Evolutionary conservation across 345 rosid genomes (phyloP).

Genomic region (Aegle marmelos): DNA sequence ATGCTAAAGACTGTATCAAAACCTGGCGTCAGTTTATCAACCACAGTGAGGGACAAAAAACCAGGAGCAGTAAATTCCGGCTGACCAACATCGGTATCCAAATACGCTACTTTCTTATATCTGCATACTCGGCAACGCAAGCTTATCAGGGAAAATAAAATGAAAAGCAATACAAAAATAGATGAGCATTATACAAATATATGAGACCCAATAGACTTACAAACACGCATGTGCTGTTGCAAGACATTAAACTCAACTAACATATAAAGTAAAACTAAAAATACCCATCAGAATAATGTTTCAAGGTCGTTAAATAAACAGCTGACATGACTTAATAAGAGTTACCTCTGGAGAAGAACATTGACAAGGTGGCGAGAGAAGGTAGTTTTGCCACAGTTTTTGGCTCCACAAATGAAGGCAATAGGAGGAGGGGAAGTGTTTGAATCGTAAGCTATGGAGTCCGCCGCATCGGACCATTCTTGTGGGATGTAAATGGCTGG

Average conservation of each 20-base stretch:
- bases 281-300: neutral
- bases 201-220: neutral
- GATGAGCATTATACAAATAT: neutral
- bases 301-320: conserved; percentile 6
- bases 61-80: conserved; percentile 93
- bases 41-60: conserved; percentile 72
- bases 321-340: neutral
- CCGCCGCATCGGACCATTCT: conserved; percentile 75
- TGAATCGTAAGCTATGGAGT: conserved; percentile 45
- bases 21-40: conserved; percentile 68
- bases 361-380: conserved; percentile 83
- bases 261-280: neutral
- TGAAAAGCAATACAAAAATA: neutral
- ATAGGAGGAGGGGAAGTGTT: conserved; percentile 44
- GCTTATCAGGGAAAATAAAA: too few species aligned
- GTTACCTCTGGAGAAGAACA: conserved; percentile 70
- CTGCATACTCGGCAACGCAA: conserved; percentile 34
- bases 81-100: conserved; percentile 97
- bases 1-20: conserved; percentile 9
- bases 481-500: conserved; percentile 48
- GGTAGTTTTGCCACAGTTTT: conserved; percentile 80
- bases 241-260: conserved; percentile 1
- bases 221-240: neutral
- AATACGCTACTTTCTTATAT: conserved; percentile 71
- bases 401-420: conserved; percentile 71